Base-by-base conservation (phyloP, 2,329 filamentous ascomycete genomes). In the Pseudogymnoascus sp. region DNA sequence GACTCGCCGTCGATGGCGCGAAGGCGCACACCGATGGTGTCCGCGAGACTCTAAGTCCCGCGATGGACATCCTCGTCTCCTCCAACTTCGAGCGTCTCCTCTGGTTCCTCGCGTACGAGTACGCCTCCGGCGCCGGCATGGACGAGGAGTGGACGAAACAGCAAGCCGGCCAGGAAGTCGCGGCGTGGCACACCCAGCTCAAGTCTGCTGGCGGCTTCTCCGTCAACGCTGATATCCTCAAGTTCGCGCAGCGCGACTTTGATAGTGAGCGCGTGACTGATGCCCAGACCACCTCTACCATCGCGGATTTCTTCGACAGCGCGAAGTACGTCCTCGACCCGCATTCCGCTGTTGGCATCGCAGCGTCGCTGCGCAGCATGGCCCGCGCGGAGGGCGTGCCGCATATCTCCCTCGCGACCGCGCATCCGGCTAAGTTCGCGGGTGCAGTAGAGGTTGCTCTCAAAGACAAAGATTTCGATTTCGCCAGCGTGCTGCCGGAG, bases 31-130 rank as follows among this genome's bases (percentile, higher is more conserved):
- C 79, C 51, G 85, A 86, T 51, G 91, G 90, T 39, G 92, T 93
- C 67, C 93, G 92, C 78, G 93, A 96, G 79, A 99, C 95, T 0
- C 83, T 96, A 62, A 92, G 89, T 70, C 95, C 95, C 0, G 95
- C 95, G 54, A 98, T 99, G 95, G 95, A 99, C 76, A 98, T 98
- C 69, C 82, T 98, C 3, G 93, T 98, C 11, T 93, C 90, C 23
- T 95, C 90, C 75, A 99, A 99, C 80, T 98, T 99, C 74, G 95
- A 99, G 81, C 86, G 95, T 34, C 82, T 99, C 4, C 82, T 99
- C 10, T 98, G 93, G 93, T 97, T 91, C 81, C 81, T 98, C 28
- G 89, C 92, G 1, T 90, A 91, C 77, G 84, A 90, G 69, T 88
- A 87, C 66, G 86, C 85, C 16, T 73, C 79, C 6, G 79, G 75